A percentile compares a stretch with the other conserved stretches of the same genome.
These are phyloP conservation scores for Amniculicola lignicola DNA, from an alignment of 495 filamentous ascomycete species.

Conservation along the genomic window DNA sequence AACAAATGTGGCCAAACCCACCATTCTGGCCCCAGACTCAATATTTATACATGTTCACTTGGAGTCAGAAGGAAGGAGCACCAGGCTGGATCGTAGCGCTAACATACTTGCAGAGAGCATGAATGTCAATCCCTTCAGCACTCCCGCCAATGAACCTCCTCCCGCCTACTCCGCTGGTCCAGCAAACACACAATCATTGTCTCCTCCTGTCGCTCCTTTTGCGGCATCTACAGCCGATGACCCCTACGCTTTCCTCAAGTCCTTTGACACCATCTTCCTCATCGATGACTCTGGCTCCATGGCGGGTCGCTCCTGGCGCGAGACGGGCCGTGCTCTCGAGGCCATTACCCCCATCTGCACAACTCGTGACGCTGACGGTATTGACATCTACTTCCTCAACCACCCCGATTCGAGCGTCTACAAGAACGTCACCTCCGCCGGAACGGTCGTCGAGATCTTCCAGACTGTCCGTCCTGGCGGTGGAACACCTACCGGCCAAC, in stretches of 20 bases:
- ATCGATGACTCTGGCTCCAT: constrained; percentile 93
- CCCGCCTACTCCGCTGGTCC: constrained; percentile 46
- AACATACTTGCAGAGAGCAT: constrained; percentile 33
- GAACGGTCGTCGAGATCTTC: constrained; percentile 65
- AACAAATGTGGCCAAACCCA: too few relatives aligned
- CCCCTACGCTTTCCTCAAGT: constrained; percentile 74
- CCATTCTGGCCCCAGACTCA: background rate
- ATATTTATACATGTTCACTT: too few relatives aligned
- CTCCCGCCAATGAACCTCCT: constrained; percentile 46
- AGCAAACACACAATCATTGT: too few relatives aligned
- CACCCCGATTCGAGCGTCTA: constrained; percentile 47
- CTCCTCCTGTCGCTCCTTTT: constrained; percentile 10
- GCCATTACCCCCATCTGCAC: constrained; percentile 85
- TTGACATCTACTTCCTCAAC: constrained; percentile 95
- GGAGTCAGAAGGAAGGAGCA: background rate
- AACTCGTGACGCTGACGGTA: constrained; percentile 77
- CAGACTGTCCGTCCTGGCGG: constrained; percentile 58
- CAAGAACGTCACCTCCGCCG: constrained; percentile 53
- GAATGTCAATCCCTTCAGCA: constrained; percentile 42
- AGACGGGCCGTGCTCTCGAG: constrained; percentile 68
- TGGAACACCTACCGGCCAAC: constrained; percentile 71
- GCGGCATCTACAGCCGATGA: constrained; percentile 50
- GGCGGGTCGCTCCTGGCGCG: constrained; percentile 72
- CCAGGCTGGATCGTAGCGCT: too few relatives aligned
- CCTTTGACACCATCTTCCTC: constrained; percentile 89